Percentiles rank a stretch among this genome's conserved stretches.
phyloP scores from a whole-genome alignment of 2,329 filamentous ascomycete genomes.

The Aschersonia sp. region DNA sequence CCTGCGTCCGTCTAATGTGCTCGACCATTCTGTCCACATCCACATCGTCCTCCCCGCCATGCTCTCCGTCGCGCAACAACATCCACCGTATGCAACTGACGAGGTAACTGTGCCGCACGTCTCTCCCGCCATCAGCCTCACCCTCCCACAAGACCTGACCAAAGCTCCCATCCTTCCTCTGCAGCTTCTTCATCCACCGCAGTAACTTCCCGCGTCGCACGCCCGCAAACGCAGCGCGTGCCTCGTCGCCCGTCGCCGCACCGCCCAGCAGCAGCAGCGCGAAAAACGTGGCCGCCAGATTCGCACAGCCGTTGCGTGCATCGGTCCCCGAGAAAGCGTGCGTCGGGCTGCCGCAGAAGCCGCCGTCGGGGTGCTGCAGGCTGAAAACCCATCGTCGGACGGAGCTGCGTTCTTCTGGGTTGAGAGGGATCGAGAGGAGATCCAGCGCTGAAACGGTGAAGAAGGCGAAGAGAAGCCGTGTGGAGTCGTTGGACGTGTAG shows the following conservation, averaged over 20 bases:
- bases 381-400: slow-evolving; percentile 67
- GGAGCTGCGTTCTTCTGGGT: slow-evolving; percentile 24
- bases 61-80: slow-evolving; percentile 37
- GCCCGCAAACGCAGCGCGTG: slow-evolving; percentile 35
- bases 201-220: slow-evolving; percentile 57
- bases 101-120: slow-evolving; percentile 81
- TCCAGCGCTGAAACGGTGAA: slow-evolving; percentile 82
- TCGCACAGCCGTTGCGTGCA: slow-evolving; percentile 40
- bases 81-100: slow-evolving; percentile 74
- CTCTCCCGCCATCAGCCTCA: slow-evolving; percentile 59
- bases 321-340: slow-evolving; percentile 28
- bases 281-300: slow-evolving; percentile 80
- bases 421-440: slow-evolving; percentile 53
- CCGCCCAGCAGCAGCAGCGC: slow-evolving; percentile 60
- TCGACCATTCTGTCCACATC: slow-evolving; percentile 53
- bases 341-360: slow-evolving; percentile 77
- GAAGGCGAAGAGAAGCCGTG: slow-evolving; percentile 76
- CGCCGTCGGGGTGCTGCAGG: slow-evolving; percentile 74
- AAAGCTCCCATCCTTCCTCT: slow-evolving; percentile 79
- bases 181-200: slow-evolving; percentile 59
- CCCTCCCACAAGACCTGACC: slow-evolving; percentile 59
- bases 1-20: slow-evolving; percentile 55
- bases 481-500: slow-evolving; percentile 83
- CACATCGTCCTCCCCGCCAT: slow-evolving; percentile 53
- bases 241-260: slow-evolving; percentile 24